phyloP scores from a whole-genome alignment of 805 yeast genomes.

The Saturnispora serradocipensis region DNA sequence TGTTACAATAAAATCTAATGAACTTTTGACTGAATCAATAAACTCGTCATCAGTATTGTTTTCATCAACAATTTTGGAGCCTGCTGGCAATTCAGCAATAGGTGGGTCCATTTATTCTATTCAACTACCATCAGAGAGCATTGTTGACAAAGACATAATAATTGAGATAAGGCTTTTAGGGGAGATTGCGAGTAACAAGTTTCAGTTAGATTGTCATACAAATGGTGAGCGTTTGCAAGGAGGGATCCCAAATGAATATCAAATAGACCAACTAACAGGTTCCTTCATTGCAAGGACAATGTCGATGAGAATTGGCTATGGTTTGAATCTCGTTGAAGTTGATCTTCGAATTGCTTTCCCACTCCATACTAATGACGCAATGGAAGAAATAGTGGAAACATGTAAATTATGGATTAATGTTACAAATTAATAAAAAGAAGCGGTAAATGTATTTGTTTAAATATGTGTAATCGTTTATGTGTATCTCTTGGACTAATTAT shows the following conservation, averaged over 20 bases:
- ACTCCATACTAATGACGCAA: neutral
- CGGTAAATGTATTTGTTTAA: neutral
- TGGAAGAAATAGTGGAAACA: constrained; percentile 21
- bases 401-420: constrained; percentile 35
- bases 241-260: constrained; percentile 28
- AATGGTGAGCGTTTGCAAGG: constrained; percentile 39
- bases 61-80: constrained; percentile 26
- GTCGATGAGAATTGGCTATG: constrained; percentile 28
- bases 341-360: neutral
- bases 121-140: constrained; percentile 38
- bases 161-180: constrained; percentile 37
- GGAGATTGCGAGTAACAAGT: constrained; percentile 30
- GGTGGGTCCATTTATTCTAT: constrained; percentile 33
- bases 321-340: constrained; percentile 32
- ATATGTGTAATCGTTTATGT: neutral
- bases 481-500: neutral
- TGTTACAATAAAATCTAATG: constrained; percentile 2
- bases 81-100: constrained; percentile 25
- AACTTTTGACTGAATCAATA: neutral
- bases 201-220: constrained; percentile 30
- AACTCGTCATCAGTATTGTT: constrained; percentile 4
- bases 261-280: constrained; percentile 12
- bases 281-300: constrained; percentile 3
- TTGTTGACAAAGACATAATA: constrained; percentile 33
- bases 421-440: constrained; percentile 11